A percentile compares a stretch with the other conserved stretches of the same genome.
These are phyloP conservation scores for Plectosphaerella plurivora DNA, from an alignment of 2,329 filamentous ascomycete species.

Conservation along the genomic window DNA sequence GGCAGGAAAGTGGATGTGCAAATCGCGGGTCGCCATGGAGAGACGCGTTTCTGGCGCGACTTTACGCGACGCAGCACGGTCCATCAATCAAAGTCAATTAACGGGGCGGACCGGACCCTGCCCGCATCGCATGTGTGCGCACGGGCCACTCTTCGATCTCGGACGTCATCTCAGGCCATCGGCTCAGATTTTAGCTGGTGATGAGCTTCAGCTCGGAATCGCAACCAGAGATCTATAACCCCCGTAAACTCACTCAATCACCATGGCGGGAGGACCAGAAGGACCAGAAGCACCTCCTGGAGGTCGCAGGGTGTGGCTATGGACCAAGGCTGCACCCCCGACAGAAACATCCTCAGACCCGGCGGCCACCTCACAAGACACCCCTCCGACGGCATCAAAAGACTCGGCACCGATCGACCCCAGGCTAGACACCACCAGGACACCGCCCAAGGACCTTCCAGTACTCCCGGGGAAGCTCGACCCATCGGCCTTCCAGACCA, in stretches of 20 bases:
- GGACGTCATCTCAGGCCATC: slow-evolving; percentile 13
- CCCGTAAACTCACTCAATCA: not conserved
- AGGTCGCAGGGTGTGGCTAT: not conserved
- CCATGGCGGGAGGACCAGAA: not conserved
- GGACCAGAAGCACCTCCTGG: not conserved
- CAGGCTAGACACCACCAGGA: not conserved
- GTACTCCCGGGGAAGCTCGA: slow-evolving; percentile 9
- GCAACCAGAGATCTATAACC: not conserved
- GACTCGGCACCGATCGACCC: not conserved
- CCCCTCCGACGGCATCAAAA: not conserved
- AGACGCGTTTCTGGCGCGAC: slow-evolving; percentile 11
- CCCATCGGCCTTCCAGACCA: slow-evolving; percentile 12
- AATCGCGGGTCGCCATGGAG: slow-evolving; percentile 1
- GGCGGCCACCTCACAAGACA: not conserved
- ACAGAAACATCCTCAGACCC: not conserved
- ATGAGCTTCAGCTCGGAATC: not conserved
- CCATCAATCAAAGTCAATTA: slow-evolving; percentile 16
- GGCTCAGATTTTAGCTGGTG: slow-evolving; percentile 8
- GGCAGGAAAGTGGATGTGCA: slow-evolving; percentile 3
- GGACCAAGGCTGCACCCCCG: not conserved
- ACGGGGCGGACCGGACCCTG: slow-evolving; percentile 2
- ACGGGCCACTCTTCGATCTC: slow-evolving; percentile 7
- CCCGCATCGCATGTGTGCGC: slow-evolving; percentile 1
- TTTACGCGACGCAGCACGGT: slow-evolving; percentile 11
- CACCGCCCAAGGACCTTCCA: slow-evolving; percentile 7